phyloP scores from a whole-genome alignment of 805 yeast species.

The Starmerella ratchasimensis region DNA sequence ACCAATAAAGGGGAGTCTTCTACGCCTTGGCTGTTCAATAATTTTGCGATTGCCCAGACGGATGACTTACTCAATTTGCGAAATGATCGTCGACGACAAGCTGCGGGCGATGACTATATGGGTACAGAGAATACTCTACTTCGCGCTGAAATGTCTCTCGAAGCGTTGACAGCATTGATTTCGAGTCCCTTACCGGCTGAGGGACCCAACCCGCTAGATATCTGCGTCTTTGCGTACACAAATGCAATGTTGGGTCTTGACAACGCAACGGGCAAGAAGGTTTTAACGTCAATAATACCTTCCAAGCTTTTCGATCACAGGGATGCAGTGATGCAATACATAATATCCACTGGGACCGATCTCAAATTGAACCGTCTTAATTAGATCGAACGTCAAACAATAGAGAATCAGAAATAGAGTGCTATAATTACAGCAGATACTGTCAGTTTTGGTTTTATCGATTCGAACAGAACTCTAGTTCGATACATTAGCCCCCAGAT shows the following conservation, averaged over 20 bases:
- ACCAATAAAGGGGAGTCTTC: neutral
- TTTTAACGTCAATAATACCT: too few species aligned
- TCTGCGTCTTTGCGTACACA: slow-evolving; percentile 19
- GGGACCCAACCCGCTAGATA: slow-evolving; percentile 15
- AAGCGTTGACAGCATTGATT: slow-evolving; percentile 4
- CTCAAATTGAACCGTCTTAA: too few species aligned
- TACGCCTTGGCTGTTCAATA: slow-evolving; percentile 17
- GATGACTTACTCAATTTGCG: slow-evolving; percentile 9
- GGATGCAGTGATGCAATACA: too few species aligned
- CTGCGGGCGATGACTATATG: slow-evolving; percentile 10
- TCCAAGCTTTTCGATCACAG: too few species aligned
- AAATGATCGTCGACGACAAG: neutral
- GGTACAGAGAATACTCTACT: slow-evolving; percentile 4
- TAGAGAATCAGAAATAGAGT: too few species aligned
- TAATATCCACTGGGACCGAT: too few species aligned
- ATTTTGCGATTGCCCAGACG: slow-evolving; percentile 6
- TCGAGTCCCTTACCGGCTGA: neutral
- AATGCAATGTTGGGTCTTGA: neutral
- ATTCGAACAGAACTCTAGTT: too few species aligned
- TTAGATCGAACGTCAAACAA: too few species aligned
- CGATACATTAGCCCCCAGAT: too few species aligned
- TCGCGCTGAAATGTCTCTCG: slow-evolving; percentile 10
- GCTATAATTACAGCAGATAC: too few species aligned
- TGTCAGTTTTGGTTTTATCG: too few species aligned
- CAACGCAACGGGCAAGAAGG: too few species aligned